Evolutionary conservation across 2,329 filamentous ascomycete genomes (phyloP).

Genomic region (Colletotrichum graminicola): DNA sequence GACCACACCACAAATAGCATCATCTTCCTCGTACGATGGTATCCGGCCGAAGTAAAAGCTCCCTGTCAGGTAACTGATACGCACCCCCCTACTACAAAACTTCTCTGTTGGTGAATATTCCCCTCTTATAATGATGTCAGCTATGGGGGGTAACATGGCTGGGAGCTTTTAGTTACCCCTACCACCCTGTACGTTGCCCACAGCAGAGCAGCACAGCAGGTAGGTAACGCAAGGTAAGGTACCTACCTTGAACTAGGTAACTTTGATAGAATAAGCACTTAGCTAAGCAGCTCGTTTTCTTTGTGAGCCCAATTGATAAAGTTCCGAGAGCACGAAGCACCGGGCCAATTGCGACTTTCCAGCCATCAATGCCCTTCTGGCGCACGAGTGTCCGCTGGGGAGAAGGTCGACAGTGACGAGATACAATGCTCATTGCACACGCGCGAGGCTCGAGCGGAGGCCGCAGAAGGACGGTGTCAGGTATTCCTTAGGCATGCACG

Average conservation of each 20-base stretch:
- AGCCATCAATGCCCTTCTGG: not conserved
- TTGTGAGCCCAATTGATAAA: not conserved
- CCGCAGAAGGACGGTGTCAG: not conserved
- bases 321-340: not conserved
- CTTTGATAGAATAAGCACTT: not conserved
- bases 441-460: constrained; percentile 1
- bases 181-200: too few relatives aligned
- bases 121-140: too few relatives aligned
- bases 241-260: not conserved
- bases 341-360: not conserved
- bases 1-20: not conserved
- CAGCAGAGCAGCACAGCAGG: too few relatives aligned
- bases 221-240: too few relatives aligned
- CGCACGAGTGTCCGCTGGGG: not conserved
- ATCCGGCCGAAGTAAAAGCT: too few relatives aligned
- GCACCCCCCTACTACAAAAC: too few relatives aligned
- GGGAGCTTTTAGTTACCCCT: too few relatives aligned
- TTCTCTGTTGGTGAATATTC: too few relatives aligned
- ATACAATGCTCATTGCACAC: not conserved
- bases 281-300: not conserved
- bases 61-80: too few relatives aligned
- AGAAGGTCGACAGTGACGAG: not conserved
- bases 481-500: too few relatives aligned
- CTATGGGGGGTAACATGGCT: too few relatives aligned
- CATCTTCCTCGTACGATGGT: not conserved